Percentiles rank a stretch among this genome's conserved stretches.
Evolutionary conservation across 1,284 basidiomycete genomes (phyloP).

Genomic region (Ceratobasidium sp.): DNA sequence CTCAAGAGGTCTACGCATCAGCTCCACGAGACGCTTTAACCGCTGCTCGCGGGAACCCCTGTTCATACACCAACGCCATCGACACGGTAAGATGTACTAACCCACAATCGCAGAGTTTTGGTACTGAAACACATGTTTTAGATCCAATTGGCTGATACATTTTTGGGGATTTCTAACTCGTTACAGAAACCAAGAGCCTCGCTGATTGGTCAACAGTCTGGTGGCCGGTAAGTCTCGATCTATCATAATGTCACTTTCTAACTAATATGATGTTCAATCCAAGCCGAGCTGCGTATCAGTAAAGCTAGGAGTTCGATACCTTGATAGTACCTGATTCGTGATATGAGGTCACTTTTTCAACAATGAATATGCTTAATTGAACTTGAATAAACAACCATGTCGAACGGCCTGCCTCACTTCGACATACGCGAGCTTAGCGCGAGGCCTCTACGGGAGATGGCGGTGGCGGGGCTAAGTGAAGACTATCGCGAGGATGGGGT

Average conservation of each 20-base stretch:
- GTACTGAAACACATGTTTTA: slow-evolving; percentile 50
- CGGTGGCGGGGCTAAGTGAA: too few species aligned
- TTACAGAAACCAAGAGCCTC: slow-evolving; percentile 69
- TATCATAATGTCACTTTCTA: neutral
- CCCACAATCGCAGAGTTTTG: neutral
- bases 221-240: neutral
- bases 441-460: slow-evolving; percentile 72
- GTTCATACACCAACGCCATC: slow-evolving; percentile 67
- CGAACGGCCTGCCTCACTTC: neutral
- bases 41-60: slow-evolving; percentile 57
- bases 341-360: too few species aligned
- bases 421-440: slow-evolving; percentile 63
- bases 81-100: slow-evolving; percentile 60
- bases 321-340: too few species aligned
- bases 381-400: too few species aligned
- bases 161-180: slow-evolving; percentile 72
- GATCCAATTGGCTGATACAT: slow-evolving; percentile 71
- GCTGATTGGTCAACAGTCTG: slow-evolving; percentile 54
- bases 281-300: too few species aligned
- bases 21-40: slow-evolving; percentile 61
- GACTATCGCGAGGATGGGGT: too few species aligned
- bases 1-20: slow-evolving; percentile 64
- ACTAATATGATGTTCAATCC: too few species aligned
- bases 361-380: too few species aligned
- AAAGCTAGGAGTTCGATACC: too few species aligned